Conservation (phyloP, 2,329 filamentous ascomycete species). For the Aspergillus japonicus region DNA sequence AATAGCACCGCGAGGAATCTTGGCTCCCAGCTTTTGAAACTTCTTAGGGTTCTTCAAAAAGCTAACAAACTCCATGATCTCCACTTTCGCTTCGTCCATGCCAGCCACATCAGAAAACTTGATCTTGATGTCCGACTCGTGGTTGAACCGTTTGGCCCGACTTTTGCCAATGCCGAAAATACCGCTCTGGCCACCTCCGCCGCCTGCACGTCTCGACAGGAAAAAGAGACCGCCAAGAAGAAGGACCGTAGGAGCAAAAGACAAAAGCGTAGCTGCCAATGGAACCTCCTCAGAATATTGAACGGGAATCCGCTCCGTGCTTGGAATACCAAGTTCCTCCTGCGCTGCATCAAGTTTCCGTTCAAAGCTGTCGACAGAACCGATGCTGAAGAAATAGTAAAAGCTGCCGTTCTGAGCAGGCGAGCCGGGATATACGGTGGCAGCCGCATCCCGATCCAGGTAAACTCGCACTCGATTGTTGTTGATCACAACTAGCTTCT, state of each 20-base stretch:
- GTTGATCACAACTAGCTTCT: slow-evolving; percentile 82
- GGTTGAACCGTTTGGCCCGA: slow-evolving; percentile 94
- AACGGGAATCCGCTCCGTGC: slow-evolving; percentile 86
- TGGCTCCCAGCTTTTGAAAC: slow-evolving; percentile 91
- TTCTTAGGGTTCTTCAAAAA: slow-evolving; percentile 92
- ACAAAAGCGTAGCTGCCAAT: slow-evolving; percentile 68
- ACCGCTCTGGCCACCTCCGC: slow-evolving; percentile 65
- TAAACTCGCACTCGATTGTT: slow-evolving; percentile 76
- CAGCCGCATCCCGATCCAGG: slow-evolving; percentile 71
- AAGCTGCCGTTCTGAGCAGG: slow-evolving; percentile 67
- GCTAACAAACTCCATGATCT: slow-evolving; percentile 99
- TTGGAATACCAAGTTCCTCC: slow-evolving; percentile 79
- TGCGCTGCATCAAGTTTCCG: slow-evolving; percentile 84
- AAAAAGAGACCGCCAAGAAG: slow-evolving; percentile 81
- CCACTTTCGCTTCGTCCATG: slow-evolving; percentile 95
- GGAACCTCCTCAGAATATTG: slow-evolving; percentile 77
- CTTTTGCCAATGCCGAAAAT: slow-evolving; percentile 97
- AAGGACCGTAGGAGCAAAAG: slow-evolving; percentile 83
- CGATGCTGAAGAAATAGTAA: slow-evolving; percentile 92
- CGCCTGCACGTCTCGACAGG: slow-evolving; percentile 71
- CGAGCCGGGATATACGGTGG: slow-evolving; percentile 72
- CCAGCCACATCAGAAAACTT: slow-evolving; percentile 97
- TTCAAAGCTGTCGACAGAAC: slow-evolving; percentile 91
- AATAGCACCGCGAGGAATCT: slow-evolving; percentile 96
- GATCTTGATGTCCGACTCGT: slow-evolving; percentile 92